Conservation (phyloP, 1,284 basidiomycete genomes). For the Marasmius tenuissimus region DNA sequence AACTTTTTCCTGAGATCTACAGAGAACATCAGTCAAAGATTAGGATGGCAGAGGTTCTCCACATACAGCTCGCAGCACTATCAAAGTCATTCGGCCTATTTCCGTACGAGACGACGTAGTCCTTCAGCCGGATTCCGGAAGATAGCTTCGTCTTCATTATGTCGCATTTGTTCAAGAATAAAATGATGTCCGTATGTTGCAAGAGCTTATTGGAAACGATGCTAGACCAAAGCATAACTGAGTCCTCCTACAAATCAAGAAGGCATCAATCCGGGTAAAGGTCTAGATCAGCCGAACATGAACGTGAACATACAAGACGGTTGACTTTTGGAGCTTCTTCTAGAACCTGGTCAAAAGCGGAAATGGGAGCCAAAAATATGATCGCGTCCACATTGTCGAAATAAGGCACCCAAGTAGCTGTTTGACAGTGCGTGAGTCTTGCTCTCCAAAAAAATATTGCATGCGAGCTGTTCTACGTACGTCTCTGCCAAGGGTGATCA, state of each 20-base stretch:
- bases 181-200: conserved; percentile 57
- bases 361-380: conserved; percentile 71
- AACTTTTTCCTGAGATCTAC: conserved; percentile 47
- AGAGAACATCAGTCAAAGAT: conserved; percentile 10
- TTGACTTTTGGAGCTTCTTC: conserved; percentile 66
- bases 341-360: conserved; percentile 73
- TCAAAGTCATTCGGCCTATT: conserved; percentile 59
- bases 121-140: conserved; percentile 53
- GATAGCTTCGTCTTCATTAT: conserved; percentile 59
- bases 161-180: conserved; percentile 71
- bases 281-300: not conserved
- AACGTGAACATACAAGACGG: conserved; percentile 43
- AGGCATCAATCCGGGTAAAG: not conserved
- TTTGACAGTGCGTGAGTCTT: not conserved
- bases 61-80: conserved; percentile 43
- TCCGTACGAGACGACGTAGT: conserved; percentile 62
- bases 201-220: conserved; percentile 60
- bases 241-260: conserved; percentile 50
- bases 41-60: conserved; percentile 8
- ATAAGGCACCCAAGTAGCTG: conserved; percentile 71
- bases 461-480: conserved; percentile 21
- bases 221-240: conserved; percentile 62
- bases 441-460: not conserved
- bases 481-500: conserved; percentile 25
- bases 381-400: conserved; percentile 70